These are phyloP conservation scores for Diaporthe australafricana DNA, from an alignment of 2,329 filamentous ascomycete species.

Conservation along the genomic window DNA sequence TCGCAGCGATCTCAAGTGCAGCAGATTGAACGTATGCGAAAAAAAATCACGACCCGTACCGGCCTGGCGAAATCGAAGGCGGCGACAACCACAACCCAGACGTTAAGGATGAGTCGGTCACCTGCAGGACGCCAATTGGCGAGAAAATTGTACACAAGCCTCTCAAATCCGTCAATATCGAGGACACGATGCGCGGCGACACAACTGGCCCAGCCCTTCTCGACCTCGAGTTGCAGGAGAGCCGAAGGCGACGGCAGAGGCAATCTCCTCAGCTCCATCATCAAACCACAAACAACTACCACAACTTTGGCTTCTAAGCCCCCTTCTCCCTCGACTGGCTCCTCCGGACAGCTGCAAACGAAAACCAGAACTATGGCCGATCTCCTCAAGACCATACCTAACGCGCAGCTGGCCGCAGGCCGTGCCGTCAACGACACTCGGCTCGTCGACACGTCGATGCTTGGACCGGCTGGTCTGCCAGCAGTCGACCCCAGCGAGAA, in stretches of 20 bases:
- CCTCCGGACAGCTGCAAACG: background rate
- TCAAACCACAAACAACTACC: background rate
- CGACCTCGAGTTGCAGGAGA: constrained; percentile 31
- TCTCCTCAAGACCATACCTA: constrained; percentile 9
- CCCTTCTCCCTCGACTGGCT: background rate
- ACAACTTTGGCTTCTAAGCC: constrained; percentile 16
- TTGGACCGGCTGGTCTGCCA: constrained; percentile 12
- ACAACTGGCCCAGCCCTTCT: constrained; percentile 32
- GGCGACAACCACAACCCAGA: constrained; percentile 44
- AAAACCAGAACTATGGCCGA: constrained; percentile 10
- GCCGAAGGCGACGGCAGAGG: constrained; percentile 26
- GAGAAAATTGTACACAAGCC: constrained; percentile 51
- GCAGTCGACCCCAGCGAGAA: constrained; percentile 39
- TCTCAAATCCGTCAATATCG: constrained; percentile 37
- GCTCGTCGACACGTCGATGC: constrained; percentile 33
- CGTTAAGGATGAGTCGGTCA: constrained; percentile 55
- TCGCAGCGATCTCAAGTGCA: constrained; percentile 1
- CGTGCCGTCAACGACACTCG: constrained; percentile 35
- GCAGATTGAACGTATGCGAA: constrained; percentile 3
- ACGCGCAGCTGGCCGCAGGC: constrained; percentile 33
- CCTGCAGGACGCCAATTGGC: constrained; percentile 56
- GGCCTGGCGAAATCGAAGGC: constrained; percentile 9
- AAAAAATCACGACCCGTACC: constrained; percentile 35
- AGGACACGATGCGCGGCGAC: constrained; percentile 31
- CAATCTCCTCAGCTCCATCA: constrained; percentile 28